Evolutionary conservation across 1,284 basidiomycete genomes (phyloP), one percentile per base, ranked within the genome.

Genomic region (Tausonia pullulans): DNA sequence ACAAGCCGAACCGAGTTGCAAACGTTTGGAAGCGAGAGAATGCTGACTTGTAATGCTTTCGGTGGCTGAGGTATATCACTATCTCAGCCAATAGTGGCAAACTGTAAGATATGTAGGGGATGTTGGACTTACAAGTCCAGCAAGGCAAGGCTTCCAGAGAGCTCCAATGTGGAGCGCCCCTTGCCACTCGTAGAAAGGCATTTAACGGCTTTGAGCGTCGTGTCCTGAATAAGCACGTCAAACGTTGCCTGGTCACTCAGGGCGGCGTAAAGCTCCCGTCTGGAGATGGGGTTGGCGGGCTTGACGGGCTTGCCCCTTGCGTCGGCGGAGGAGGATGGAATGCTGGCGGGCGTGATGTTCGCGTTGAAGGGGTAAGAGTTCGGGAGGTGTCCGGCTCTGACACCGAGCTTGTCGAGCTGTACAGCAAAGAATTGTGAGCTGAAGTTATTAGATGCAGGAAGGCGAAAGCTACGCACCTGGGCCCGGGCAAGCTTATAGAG

Each of bases 81-180:
- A 7, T 16, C 52, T 53, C 5, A 39, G 67, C 62, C 1, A 68
- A 68, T 27, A 27, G 27, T 27, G 27, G 27, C 27, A 61, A 66
- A 53, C 62, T 39, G 62, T 6, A 48, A 46, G 67, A 69, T 0
- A 40, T 3, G n/a, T 27, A 16, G 41, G 16, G 27, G 4, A 11
- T 5, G 16, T 7, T 9, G 61, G 14, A 78, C 87, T 70, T 78
- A 93, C 90, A 87, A 75, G 70, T 96, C 89, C 27, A 98, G 81
- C 7, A 87, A 87, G 0, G 92, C 93, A 3, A 97, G 79, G 70
- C 83, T 85, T 2, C 86, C 87, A 70, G 91, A 89, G 56, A 96
- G 77, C 70, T 87, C 87, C 53, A 94, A 76, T 1, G 89, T 88
- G 70, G 88, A 90, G 71, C 94, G 88, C 58, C 85, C 81, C 59